Base-by-base conservation (phyloP, 257 asterid species). In the Dorcoceras hygrometricum region DNA sequence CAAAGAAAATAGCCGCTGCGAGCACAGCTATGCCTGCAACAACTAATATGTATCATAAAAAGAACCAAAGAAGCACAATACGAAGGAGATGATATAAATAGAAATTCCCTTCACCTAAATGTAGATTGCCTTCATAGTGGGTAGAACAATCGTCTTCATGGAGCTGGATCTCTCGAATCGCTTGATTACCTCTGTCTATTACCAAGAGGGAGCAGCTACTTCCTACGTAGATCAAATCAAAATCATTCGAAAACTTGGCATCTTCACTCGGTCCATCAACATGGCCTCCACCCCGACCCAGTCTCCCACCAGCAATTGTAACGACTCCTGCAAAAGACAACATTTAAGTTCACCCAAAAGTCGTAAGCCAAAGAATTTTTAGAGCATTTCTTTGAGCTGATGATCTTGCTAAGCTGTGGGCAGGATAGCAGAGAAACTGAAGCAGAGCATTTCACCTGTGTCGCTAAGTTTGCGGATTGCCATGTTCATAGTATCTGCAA, bases 181-280 rank as follows among this genome's bases (percentile, higher is more conserved):
- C 99, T 69, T 83, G 92, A 74, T 85, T 82, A 65, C 99, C 99
- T 74, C 99, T 76, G 76, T 93, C 99, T 18, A 93, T 73, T 14
- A 93, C 87, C 81, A 93, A 62, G 34, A 93, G 87, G 3, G 97
- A 86, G 79, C 99, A 93, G 75, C 88, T 88, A 82, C 95, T 85
- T 67, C 81, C 87, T 18, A 85, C 72, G 25, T 82, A 93, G 53
- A 90, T 83, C 55, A 93, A 63, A 65, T 93, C 99, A 69, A 93
- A 90, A 76, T 93, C 98, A 53, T 88, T 72, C 0, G 98, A 93
- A 72, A 93, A 88, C 63, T 79, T 84, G 6, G 97, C 95, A 57
- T 93, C 95, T 77, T 90, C 99, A 70, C 97, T 88, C 9, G 97
- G 99, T 22, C 99, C 99, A 64, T 93, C 99, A 18, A 82, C 65